These are phyloP conservation scores for Saccharomycopsis fermentans DNA, from an alignment of 805 yeast genomes.

Conservation along the genomic window DNA sequence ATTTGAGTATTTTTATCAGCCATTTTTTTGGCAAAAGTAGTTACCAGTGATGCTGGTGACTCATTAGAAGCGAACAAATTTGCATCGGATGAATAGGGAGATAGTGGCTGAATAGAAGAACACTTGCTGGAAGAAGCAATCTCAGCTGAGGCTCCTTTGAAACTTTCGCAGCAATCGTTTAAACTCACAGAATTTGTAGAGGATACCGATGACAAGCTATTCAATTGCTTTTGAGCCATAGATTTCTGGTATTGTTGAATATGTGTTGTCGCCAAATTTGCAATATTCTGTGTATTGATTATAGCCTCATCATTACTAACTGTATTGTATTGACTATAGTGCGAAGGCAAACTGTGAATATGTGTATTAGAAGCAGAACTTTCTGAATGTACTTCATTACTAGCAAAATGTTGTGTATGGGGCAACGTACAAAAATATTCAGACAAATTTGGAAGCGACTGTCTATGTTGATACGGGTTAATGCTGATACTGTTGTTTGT, in stretches of 20 bases:
- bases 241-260: neutral
- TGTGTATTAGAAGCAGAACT: neutral
- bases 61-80: neutral
- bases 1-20: neutral
- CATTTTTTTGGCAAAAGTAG: neutral
- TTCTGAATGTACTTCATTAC: neutral
- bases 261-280: neutral
- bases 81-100: neutral
- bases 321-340: neutral
- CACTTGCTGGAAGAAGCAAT: neutral
- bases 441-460: neutral
- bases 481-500: neutral
- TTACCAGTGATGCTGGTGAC: neutral
- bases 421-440: conserved; percentile 1
- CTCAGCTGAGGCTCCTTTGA: neutral
- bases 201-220: neutral
- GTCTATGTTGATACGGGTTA: conserved; percentile 4
- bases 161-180: neutral
- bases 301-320: neutral
- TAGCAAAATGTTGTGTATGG: neutral
- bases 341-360: neutral
- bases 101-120: neutral
- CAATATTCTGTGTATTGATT: neutral
- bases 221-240: neutral
- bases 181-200: neutral